Evolutionary conservation across 2,329 filamentous ascomycete species (phyloP).

Genomic region (Apiospora sp.): DNA sequence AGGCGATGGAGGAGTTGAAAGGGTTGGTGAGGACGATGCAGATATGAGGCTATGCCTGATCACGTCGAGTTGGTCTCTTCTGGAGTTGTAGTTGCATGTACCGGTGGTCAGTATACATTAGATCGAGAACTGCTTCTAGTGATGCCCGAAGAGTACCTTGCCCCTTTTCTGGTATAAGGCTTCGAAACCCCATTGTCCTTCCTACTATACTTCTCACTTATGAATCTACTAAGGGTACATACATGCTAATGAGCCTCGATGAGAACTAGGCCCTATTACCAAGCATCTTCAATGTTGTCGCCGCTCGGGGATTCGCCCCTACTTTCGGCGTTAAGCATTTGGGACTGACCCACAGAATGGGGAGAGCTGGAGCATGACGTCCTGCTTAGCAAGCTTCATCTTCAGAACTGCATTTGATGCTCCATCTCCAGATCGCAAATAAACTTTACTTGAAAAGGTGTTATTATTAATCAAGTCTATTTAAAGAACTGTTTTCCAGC

Average conservation of each 20-base stretch:
- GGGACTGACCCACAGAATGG: conserved; percentile 10
- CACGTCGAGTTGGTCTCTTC: too few relatives aligned
- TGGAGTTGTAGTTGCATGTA: too few relatives aligned
- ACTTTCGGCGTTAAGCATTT: conserved; percentile 9
- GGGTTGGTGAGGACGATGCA: not conserved
- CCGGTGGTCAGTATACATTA: too few relatives aligned
- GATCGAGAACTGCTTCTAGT: too few relatives aligned
- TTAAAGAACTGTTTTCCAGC: too few relatives aligned
- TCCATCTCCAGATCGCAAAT: not conserved
- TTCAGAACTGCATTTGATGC: not conserved
- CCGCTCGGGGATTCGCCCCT: not conserved
- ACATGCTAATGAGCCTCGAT: too few relatives aligned
- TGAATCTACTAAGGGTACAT: too few relatives aligned
- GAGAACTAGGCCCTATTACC: not conserved
- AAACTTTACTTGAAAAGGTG: not conserved
- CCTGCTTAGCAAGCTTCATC: not conserved
- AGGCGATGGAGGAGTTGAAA: conserved; percentile 29
- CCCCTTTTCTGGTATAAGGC: not conserved
- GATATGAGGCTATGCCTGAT: not conserved
- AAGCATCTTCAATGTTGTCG: conserved; percentile 1
- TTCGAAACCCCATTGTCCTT: too few relatives aligned
- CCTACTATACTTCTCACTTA: not conserved
- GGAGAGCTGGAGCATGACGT: not conserved
- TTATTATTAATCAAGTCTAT: not conserved
- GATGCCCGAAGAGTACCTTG: too few relatives aligned